Evolutionary conservation across 2,329 filamentous ascomycete species (phyloP), one percentile per base, ranked within the genome.

Genomic region (Alternaria sp.): DNA sequence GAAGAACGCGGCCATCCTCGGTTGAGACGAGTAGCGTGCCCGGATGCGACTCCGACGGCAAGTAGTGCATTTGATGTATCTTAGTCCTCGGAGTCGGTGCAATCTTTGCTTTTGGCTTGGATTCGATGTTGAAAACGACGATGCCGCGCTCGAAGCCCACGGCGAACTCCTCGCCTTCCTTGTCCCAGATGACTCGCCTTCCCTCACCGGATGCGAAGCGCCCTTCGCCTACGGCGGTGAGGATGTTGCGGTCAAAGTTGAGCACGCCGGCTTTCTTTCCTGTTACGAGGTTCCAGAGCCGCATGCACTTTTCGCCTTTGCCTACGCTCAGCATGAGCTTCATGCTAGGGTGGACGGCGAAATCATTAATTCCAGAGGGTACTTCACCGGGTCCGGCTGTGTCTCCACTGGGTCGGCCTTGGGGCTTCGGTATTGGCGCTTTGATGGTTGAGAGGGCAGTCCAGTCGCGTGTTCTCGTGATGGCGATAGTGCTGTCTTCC

Each of bases 281-380:
- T 3, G 95, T 98, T 69, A 98, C 94, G 67, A 99, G 80, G 76
- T 99, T 98, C 96, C 96, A 99, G 68, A 98, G 81, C 68, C 96
- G 86, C 92, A 99, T 96, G 75, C 90, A 93, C 68, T 89, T 90
- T 83, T 99, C 96, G 68, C 94, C 94, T 73, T 91, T 93, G 70
- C 93, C 91, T 9, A 98, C 94, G 71, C 89, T 96, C 64, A 99
- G 89, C 92, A 98, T 97, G 55, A 99, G 84, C 82, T 97, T 98
- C 87, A 97, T 93, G 79, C 92, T 96, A 0, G 96, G 95, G 78
- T 99, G 96, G 25, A 99, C 91, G 3, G 95, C 93, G 79, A 99
- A 97, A 78, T 94, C 92, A 78, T 97, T 98, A 70, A 98, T 89
- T 18, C 96, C 96, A n/a, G 90, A 88, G 0, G 94, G 94, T 25